A percentile compares a stretch with the other conserved stretches of the same genome.
These are phyloP conservation scores for Helotiales sp. DNA, from an alignment of 2,329 filamentous ascomycete species.

Conservation along the genomic window DNA sequence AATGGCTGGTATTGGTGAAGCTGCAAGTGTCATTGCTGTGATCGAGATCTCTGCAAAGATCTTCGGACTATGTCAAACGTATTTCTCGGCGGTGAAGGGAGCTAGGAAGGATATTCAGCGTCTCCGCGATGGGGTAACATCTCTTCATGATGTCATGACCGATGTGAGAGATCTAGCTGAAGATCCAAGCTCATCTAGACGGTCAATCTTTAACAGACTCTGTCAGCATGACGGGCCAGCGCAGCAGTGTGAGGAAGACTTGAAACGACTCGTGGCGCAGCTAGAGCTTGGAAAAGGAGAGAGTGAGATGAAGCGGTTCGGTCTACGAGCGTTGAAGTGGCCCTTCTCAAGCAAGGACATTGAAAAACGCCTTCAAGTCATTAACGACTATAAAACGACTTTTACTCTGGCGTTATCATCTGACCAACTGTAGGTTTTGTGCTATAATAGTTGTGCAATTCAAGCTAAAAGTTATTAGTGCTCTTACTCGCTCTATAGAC, in stretches of 20 bases:
- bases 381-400: conserved; percentile 1
- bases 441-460: background rate
- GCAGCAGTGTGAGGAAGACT: conserved; percentile 3
- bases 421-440: background rate
- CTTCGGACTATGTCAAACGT: background rate
- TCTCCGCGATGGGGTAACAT: background rate
- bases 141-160: conserved; percentile 3
- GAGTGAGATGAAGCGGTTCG: conserved; percentile 8
- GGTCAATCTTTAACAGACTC: conserved; percentile 5
- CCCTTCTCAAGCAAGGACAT: conserved; percentile 8
- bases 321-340: conserved; percentile 9
- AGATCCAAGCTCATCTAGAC: background rate
- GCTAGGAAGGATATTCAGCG: conserved; percentile 10
- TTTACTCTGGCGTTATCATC: conserved; percentile 5
- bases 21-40: conserved; percentile 12
- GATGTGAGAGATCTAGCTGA: conserved; percentile 1
- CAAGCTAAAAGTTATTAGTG: conserved; percentile 1
- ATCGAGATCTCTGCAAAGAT: conserved; percentile 11
- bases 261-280: conserved; percentile 1
- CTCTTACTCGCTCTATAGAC: conserved; percentile 2
- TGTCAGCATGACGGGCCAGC: conserved; percentile 3
- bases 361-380: conserved; percentile 6
- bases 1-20: conserved; percentile 8
- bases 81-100: conserved; percentile 6
- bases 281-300: conserved; percentile 3